Base-by-base conservation (phyloP, 169 alveolate genomes). In the Plasmodium cynomolgi region DNA sequence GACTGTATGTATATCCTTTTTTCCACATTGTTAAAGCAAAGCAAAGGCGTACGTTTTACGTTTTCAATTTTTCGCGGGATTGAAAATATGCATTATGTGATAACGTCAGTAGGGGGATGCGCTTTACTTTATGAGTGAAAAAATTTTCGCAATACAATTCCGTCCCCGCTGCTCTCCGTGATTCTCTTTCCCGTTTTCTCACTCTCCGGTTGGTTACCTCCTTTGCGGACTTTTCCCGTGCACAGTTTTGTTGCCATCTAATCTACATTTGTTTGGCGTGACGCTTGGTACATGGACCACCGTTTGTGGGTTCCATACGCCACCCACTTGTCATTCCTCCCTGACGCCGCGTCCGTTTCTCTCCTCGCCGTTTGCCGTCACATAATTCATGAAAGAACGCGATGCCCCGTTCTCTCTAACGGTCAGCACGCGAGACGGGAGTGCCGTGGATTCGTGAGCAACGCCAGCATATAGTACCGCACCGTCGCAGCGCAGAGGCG, bases 201-300 rank as follows among this genome's bases (percentile, higher is more conserved):
- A 75, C 44, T 75, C 44, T 15, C 23, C 62, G 15, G 20, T 50
- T 50, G 62, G 62, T 13, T 50, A 15, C 13, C 62, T 50, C 1
- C 62, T 50, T 13, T 15, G 62, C 23, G 20, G 15, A 34, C 23
- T 11, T 31, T 75, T 33, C 23, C 29, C 44, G 83, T 75, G 23
- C 17, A 33, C 56, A 75, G 31, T 75, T 75, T 75, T 75, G 83
- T 75, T 13, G 83, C 37, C 77, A 68, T 26, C n/a, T 23, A 50
- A 20, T 68, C 77, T 68, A 68, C 77, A 75, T 75, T 33, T 33
- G 20, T 75, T 31, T 75, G 37, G 26, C 33, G 56, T 23, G 26
- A 13, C 62, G 62, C 62, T 15, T 50, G 62, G 23, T 15, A 50
- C 62, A 15, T 50, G 62, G 23, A 50, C 8, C 7, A 50, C 23